phyloP scores from a whole-genome alignment of 768 basidiomycete genomes.

The Atractiella rhizophila region DNA sequence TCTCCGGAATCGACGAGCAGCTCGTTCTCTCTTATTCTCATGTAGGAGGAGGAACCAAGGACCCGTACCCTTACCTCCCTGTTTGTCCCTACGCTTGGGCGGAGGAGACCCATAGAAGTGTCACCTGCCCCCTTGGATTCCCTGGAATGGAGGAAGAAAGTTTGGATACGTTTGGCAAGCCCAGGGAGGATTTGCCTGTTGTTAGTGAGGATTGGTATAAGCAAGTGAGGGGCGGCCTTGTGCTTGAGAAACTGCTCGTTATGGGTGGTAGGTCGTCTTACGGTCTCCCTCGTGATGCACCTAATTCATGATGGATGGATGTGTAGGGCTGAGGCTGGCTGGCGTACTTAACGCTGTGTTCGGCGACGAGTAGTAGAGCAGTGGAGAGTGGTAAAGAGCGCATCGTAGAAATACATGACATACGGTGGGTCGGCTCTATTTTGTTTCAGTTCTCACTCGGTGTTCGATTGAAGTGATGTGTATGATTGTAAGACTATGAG shows the following conservation, averaged over 20 bases:
- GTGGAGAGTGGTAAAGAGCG: no score
- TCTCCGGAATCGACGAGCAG: conserved; percentile 4
- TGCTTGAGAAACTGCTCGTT: conserved; percentile 57
- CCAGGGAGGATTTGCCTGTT: conserved; percentile 38
- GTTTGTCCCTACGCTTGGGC: conserved; percentile 15
- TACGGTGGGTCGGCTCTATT: no score
- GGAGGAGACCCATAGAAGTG: conserved; percentile 8
- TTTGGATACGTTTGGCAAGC: neutral
- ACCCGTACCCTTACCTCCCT: neutral
- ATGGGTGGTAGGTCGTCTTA: conserved; percentile 58
- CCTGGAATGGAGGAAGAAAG: conserved; percentile 4
- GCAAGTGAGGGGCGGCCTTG: conserved; percentile 35
- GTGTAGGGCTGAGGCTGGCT: conserved; percentile 66
- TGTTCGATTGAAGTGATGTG: no score
- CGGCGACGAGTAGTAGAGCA: conserved; percentile 5
- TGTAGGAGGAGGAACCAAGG: neutral
- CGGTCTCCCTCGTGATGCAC: no score
- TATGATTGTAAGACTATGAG: no score
- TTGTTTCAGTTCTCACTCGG: no score
- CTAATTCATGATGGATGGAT: no score
- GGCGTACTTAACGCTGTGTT: conserved; percentile 37
- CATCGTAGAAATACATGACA: no score
- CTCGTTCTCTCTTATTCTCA: conserved; percentile 6
- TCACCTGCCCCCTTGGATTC: conserved; percentile 12
- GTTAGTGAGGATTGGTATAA: conserved; percentile 60